Conservation (phyloP, 306 rosid species). For the Arachis stenosperma region DNA sequence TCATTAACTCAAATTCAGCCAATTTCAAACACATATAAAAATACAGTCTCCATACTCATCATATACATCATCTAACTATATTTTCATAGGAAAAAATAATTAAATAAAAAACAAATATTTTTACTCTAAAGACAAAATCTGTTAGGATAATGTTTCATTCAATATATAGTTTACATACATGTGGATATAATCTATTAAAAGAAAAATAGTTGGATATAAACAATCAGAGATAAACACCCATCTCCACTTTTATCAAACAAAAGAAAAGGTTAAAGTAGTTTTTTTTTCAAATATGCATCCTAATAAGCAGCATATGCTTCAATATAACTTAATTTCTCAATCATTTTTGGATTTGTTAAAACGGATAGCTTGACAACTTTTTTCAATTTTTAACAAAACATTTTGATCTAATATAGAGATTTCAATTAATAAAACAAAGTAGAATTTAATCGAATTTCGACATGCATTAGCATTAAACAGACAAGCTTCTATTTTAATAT, state of each 20-base stretch:
- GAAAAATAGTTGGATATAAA: too few species aligned
- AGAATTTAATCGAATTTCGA: too few species aligned
- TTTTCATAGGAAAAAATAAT: too few species aligned
- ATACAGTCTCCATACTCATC: too few species aligned
- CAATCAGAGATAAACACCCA: too few species aligned
- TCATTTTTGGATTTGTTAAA: background rate
- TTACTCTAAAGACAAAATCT: slow-evolving; percentile 14
- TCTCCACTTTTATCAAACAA: background rate
- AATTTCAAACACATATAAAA: too few species aligned
- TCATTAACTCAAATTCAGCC: too few species aligned
- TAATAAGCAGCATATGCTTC: background rate
- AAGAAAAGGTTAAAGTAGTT: slow-evolving; percentile 2
- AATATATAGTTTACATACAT: background rate
- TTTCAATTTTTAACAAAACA: background rate
- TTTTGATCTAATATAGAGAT: background rate
- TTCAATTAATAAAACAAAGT: too few species aligned
- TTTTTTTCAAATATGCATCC: background rate
- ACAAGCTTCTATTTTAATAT: too few species aligned
- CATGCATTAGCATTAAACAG: too few species aligned
- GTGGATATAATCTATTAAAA: background rate
- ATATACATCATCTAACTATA: too few species aligned
- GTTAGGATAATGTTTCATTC: slow-evolving; percentile 11
- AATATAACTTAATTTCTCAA: background rate
- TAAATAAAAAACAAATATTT: background rate
- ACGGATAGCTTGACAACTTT: background rate